A percentile compares a stretch with the other conserved stretches of the same genome.
Conservation (phyloP, 1,139 yeast species). For the Neolecta irregularis region DNA sequence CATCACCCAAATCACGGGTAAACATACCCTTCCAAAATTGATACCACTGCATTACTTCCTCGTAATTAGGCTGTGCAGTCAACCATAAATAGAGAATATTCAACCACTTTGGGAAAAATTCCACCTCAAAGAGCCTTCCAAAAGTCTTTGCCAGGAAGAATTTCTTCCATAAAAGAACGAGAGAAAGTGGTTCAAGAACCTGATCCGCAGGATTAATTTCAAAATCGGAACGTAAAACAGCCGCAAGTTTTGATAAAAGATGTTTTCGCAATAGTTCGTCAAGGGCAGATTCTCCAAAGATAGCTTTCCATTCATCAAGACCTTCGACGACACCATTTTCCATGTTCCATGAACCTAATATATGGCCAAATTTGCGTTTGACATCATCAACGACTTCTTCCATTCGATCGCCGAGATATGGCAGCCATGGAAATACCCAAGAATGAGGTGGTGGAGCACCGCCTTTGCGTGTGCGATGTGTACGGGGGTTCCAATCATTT, state of each 20-base stretch:
- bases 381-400: slow-evolving; percentile 22
- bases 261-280: slow-evolving; percentile 19
- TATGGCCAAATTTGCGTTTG: slow-evolving; percentile 21
- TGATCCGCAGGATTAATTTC: slow-evolving; percentile 24
- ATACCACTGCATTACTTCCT: slow-evolving; percentile 23
- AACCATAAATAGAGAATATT: slow-evolving; percentile 23
- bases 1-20: slow-evolving; percentile 2
- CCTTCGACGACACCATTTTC: slow-evolving; percentile 21
- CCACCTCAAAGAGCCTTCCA: slow-evolving; percentile 19
- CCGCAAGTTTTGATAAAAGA: slow-evolving; percentile 26
- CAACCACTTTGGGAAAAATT: slow-evolving; percentile 25
- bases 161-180: slow-evolving; percentile 21
- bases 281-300: slow-evolving; percentile 25
- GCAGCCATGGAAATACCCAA: slow-evolving; percentile 36
- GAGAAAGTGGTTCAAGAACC: slow-evolving; percentile 17
- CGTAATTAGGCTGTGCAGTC: slow-evolving; percentile 15
- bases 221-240: slow-evolving; percentile 18
- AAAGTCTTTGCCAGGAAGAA: slow-evolving; percentile 18
- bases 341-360: slow-evolving; percentile 26
- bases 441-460: slow-evolving; percentile 21
- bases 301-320: slow-evolving; percentile 26
- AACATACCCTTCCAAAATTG: slow-evolving; percentile 19
- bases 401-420: slow-evolving; percentile 20
- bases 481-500: slow-evolving; percentile 26
- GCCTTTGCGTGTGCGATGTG: background rate